Base-by-base conservation (phyloP, 78 protist genomes). In the Pigoraptor vietnamica region DNA sequence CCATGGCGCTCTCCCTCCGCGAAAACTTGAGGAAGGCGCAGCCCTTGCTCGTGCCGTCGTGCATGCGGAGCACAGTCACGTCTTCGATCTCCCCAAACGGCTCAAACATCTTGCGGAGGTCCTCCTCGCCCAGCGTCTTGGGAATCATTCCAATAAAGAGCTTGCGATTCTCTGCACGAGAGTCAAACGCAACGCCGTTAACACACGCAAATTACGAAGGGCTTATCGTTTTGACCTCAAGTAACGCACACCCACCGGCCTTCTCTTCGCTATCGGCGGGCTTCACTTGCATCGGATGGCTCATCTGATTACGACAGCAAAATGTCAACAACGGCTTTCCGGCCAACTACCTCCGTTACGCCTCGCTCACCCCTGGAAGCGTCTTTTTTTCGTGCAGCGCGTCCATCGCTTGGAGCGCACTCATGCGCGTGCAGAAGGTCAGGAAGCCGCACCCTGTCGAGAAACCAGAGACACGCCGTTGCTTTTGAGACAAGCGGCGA, bases 111-210 rank as follows among this genome's bases (percentile, higher is more conserved):
- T 33, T 33, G 24, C 9, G 87, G 25, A 95, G 38, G 23, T 92
- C 87, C 29, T 90, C 93, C 87, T 95, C 97, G 34, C 32, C n/a
- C 23, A 36, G 83, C 81, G 92, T 81, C 35, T 89, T 39, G 55
- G 97, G 96, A 9, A 95, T 38, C 97, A 96, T 96, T 24, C 97
- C 97, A 14, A 96, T 93, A 82, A 96, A 96, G 40, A 96, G 56
- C 91, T 95, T 95, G 35, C 84, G 83, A 32, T 37, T 39, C 36
- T 84, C 88, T 37, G 67, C 55, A 36, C 14, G 33, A 37, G 88
- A 36, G 25, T 36, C 1, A 1, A 34, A 84, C 87, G 25, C 87
- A 6, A 2, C 2, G 40, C 88, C 38, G n/a, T 2, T 34, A 2
- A 29, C 56, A 40, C 56, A 40, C 56, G 14, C 56, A 40, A 2